Percentiles rank a stretch among this genome's conserved stretches.
Conservation (phyloP, 768 basidiomycete genomes). For the Boletus subcaerulescens region DNA sequence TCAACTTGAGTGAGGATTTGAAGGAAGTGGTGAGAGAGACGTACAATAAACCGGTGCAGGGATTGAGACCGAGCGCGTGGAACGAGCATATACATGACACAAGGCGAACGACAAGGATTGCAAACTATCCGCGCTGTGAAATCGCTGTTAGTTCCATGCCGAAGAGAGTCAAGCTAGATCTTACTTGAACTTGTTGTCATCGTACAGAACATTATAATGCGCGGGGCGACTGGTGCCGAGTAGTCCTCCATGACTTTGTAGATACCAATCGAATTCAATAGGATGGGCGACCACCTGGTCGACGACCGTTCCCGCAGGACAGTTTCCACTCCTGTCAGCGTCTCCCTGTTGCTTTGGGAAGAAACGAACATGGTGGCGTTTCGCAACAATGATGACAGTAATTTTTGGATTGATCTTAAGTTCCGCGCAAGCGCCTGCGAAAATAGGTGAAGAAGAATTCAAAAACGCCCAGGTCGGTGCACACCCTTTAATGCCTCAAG, state of each 20-base stretch:
- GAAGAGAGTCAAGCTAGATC: not conserved
- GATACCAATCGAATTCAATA: conserved; percentile 73
- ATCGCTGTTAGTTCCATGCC: conserved; percentile 4
- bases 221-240: conserved; percentile 73
- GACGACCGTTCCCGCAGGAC: conserved; percentile 74
- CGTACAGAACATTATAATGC: conserved; percentile 45
- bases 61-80: conserved; percentile 79
- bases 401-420: conserved; percentile 61
- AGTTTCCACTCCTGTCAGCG: conserved; percentile 68
- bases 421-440: conserved; percentile 58
- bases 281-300: conserved; percentile 70
- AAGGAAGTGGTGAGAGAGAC: conserved; percentile 20
- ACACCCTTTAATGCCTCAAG: conserved; percentile 57
- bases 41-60: conserved; percentile 80
- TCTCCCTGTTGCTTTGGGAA: conserved; percentile 47
- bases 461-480: conserved; percentile 2
- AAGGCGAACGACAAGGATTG: conserved; percentile 72
- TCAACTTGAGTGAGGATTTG: not conserved
- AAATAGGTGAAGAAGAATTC: conserved; percentile 2
- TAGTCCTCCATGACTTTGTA: conserved; percentile 74
- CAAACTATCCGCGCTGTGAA: conserved; percentile 56
- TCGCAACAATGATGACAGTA: conserved; percentile 78
- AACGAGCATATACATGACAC: conserved; percentile 78
- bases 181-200: conserved; percentile 62
- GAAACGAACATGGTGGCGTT: conserved; percentile 48